A percentile compares a stretch with the other conserved stretches of the same genome.
phyloP scores from a whole-genome alignment of 441 rosid genomes.

The Pelargonium myrrhifolium region DNA sequence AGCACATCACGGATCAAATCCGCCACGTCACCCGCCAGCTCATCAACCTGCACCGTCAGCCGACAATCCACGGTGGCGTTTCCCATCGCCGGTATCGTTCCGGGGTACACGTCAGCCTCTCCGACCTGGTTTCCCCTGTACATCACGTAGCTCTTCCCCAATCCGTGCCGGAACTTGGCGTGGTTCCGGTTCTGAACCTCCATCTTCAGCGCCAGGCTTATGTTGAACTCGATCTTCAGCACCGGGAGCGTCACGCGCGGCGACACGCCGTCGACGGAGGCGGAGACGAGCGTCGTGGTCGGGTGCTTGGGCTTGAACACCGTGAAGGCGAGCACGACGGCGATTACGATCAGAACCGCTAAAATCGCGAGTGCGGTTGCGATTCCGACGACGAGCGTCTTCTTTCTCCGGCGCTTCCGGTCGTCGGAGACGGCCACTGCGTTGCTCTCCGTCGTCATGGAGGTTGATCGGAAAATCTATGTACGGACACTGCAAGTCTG shows the following conservation, averaged over 20 bases:
- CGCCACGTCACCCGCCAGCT: constrained; percentile 23
- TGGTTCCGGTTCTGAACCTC: constrained; percentile 40
- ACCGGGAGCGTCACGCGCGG: constrained; percentile 37
- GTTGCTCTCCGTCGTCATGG: neutral
- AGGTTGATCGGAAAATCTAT: neutral
- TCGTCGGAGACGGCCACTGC: neutral
- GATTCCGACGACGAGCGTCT: neutral
- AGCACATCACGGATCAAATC: constrained; percentile 35
- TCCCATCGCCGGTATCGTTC: constrained; percentile 40
- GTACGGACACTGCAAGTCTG: too few relatives aligned
- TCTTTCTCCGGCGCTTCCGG: neutral
- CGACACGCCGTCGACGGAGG: constrained; percentile 39
- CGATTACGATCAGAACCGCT: constrained; percentile 19
- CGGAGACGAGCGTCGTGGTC: constrained; percentile 31
- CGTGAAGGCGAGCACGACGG: constrained; percentile 40
- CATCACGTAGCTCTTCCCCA: constrained; percentile 32
- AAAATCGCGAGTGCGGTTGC: constrained; percentile 10
- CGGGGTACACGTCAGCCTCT: constrained; percentile 40
- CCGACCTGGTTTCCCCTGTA: constrained; percentile 40
- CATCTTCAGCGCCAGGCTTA: constrained; percentile 44
- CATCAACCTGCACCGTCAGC: constrained; percentile 42
- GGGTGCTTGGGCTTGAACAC: constrained; percentile 50
- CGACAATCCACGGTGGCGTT: constrained; percentile 24
- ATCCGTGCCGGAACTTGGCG: constrained; percentile 46
- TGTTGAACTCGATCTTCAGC: constrained; percentile 31